Evolutionary conservation across 257 asterid genomes (phyloP).

Genomic region (Eucommia ulmoides): DNA sequence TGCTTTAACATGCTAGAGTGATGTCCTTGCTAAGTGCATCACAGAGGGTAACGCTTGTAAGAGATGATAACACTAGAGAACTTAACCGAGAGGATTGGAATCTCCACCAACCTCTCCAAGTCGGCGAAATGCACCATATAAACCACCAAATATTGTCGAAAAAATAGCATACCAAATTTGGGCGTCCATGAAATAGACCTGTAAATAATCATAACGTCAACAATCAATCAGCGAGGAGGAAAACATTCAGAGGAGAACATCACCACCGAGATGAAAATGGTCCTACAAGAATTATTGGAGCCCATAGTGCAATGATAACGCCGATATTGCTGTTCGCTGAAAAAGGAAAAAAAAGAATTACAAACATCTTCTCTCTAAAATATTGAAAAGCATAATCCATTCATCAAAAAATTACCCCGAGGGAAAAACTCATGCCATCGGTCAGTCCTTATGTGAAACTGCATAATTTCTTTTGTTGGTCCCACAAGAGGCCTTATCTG

Average conservation of each 20-base stretch:
- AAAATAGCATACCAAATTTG: constrained; percentile 92
- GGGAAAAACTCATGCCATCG: constrained; percentile 93
- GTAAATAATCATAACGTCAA: constrained; percentile 7
- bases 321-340: constrained; percentile 64
- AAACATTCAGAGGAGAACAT: background rate
- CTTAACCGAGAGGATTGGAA: constrained; percentile 9
- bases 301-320: constrained; percentile 72
- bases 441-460: constrained; percentile 46
- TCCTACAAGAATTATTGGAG: constrained; percentile 71
- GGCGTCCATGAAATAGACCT: constrained; percentile 96
- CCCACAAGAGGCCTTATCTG: constrained; percentile 81
- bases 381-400: constrained; percentile 11
- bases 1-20: too few relatives aligned
- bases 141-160: constrained; percentile 86
- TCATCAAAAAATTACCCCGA: constrained; percentile 31
- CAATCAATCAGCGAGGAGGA: background rate
- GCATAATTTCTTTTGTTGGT: constrained; percentile 79
- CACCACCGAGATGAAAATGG: background rate
- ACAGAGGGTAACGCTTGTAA: too few relatives aligned
- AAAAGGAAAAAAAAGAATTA: constrained; percentile 16
- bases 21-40: too few relatives aligned
- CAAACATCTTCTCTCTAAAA: constrained; percentile 9
- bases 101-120: constrained; percentile 75
- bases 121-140: constrained; percentile 89
- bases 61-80: too few relatives aligned